Evolutionary conservation across 2,329 filamentous ascomycete genomes (phyloP), one percentile per base, ranked within the genome.

Genomic region (Rhexocercosporidium sp.): DNA sequence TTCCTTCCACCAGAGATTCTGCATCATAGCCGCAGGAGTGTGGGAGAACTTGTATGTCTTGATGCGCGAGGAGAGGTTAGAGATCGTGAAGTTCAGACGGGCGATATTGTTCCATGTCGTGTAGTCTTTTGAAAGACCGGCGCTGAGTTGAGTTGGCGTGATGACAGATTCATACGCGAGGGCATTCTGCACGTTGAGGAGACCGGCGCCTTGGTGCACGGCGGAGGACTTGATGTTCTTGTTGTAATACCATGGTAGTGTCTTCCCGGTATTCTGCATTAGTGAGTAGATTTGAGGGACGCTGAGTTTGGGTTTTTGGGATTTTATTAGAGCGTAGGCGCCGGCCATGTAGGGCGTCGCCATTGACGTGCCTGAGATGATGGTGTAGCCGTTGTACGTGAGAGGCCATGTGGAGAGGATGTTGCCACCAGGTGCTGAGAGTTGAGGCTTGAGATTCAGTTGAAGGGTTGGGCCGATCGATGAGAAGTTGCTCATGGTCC

Each of bases 361-460:
- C 79, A 81, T 81, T 7, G 77, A 79, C 0, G 79, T 80, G 1
- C 78, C 79, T 1, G 75, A 76, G n/a, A 80, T 71, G 34, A 80
- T 77, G 1, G 75, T 74, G 39, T 79, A 81, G 18, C 75, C 76
- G 0, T 73, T 74, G 0, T 70, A 62, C 3, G 73, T 75, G 3
- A 80, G 62, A 0, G 78, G 78, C 67, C 74, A 80, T 0, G 79
- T 79, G 0, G 78, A 75, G 8, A 81, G 73, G 11, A 80, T 78
- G 27, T 75, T 68, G 0, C 78, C 78, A 0, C 79, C 78, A 0
- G 79, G 79, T 3, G 77, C 78, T 8, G 46, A 62, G 16, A 53
- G 31, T 27, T 62, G 46, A 5, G 59, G 59, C 11, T 51, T 62
- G 27, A 62, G 16, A 31, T 51, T 25, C n/a, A 51, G 6, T 11